Base-by-base conservation (phyloP, 148 eudicot species). In the Chenopodium berlandieri region DNA sequence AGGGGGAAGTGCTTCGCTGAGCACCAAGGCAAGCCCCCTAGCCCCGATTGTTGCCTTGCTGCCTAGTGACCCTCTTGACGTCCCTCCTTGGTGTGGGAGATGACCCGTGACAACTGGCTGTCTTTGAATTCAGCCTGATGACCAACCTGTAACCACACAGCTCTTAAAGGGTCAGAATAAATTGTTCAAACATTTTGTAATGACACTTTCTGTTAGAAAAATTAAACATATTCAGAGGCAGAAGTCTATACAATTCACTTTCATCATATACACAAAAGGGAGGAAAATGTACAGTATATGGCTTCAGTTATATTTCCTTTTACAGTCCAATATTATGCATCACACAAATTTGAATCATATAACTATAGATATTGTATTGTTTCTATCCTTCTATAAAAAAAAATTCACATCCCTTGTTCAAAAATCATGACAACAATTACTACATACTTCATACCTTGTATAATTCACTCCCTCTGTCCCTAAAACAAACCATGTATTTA, bases 71-170 rank as follows among this genome's bases (percentile, higher is more conserved):
- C 23, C 23, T 23, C 23, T 23, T 23, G 23, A 23, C 23, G 23
- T 23, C 23, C 23, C 23, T 23, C 23, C 23, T 23, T 23, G 23
- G 23, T 23, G 23, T 23, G 23, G 23, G 23, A 23, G 23, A 23
- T 23, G 23, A 23, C 23, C 23, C 23, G 23, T 23, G 23, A 23
- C 23, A 23, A 23, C 23, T 94, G 96, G 48, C 85, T 86, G 1
- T 86, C 88, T 70, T 80, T 84, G 65, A 90, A 62, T 11, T 88
- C 84, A 3, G 91, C 54, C 71, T 90, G 92, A 80, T 78, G 50
- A 19, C 97, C 97, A 47, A 94, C 85, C 98, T 94, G 88, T 48
- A 66, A 68, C 56, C 65, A 50, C 62, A 34, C 47, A 48, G n/a
- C 14, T 69, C 16, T 34, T 34, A 56, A 72, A 47, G 12, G 27